Conservation (phyloP, 306 rosid species). For the Lathyrus oleraceus region DNA sequence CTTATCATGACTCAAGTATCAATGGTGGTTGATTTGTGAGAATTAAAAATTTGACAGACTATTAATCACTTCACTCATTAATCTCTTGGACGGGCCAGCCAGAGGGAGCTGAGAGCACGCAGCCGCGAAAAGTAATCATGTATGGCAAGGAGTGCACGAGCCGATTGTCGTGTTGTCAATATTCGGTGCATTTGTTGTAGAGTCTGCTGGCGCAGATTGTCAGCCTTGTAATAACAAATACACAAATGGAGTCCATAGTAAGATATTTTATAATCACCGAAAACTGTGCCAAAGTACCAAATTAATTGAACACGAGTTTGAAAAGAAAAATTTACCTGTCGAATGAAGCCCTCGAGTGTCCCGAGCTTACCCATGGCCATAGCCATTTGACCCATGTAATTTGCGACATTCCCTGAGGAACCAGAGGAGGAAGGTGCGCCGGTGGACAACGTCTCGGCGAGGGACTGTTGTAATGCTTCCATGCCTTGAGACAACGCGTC, state of each 20-base stretch:
- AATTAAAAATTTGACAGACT: conserved; percentile 26
- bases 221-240: conserved; percentile 61
- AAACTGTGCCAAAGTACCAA: neutral
- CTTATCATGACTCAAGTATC: conserved; percentile 32
- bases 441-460: conserved; percentile 80
- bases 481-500: conserved; percentile 98
- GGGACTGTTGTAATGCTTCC: conserved; percentile 97
- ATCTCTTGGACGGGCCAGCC: conserved; percentile 97
- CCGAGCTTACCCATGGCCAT: conserved; percentile 99
- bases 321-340: conserved; percentile 67
- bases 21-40: conserved; percentile 30
- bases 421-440: conserved; percentile 77
- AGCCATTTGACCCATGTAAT: conserved; percentile 99
- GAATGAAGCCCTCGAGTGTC: conserved; percentile 85
- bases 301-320: neutral
- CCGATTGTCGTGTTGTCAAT: conserved; percentile 91
- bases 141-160: conserved; percentile 93
- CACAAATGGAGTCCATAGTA: conserved; percentile 13
- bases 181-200: conserved; percentile 96
- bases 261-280: conserved; percentile 13
- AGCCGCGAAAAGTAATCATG: conserved; percentile 83
- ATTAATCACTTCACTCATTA: conserved; percentile 38
- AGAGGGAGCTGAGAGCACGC: conserved; percentile 95
- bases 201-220: conserved; percentile 93
- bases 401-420: conserved; percentile 87